Conservation (phyloP, 1,284 basidiomycete species). For the Ceratobasidium theobromae region DNA sequence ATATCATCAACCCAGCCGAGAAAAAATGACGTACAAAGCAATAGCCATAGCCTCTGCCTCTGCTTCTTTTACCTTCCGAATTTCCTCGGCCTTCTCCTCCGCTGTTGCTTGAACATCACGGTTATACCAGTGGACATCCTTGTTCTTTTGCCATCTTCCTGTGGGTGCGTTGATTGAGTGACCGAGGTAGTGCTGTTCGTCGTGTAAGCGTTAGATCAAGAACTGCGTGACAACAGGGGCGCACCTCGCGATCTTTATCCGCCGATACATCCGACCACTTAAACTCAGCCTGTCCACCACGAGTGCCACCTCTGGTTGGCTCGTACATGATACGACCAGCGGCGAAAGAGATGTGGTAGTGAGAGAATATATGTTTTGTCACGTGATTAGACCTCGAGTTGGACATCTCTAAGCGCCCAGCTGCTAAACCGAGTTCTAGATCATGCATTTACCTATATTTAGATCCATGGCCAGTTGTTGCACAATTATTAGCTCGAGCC, state of each 20-base stretch:
- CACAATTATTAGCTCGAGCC: too few species aligned
- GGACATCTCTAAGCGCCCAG: too few species aligned
- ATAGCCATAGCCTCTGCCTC: conserved; percentile 84
- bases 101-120: conserved; percentile 57
- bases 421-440: too few species aligned
- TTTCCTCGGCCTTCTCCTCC: conserved; percentile 63
- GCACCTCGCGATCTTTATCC: conserved; percentile 87
- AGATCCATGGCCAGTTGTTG: too few species aligned
- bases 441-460: too few species aligned
- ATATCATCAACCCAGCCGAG: background rate
- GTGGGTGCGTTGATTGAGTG: conserved; percentile 91
- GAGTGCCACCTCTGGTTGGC: conserved; percentile 78
- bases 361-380: too few species aligned
- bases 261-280: conserved; percentile 88
- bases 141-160: conserved; percentile 93
- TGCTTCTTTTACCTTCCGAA: conserved; percentile 75
- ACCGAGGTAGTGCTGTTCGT: conserved; percentile 77
- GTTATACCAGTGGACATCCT: conserved; percentile 91
- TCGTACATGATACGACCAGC: conserved; percentile 35
- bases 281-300: conserved; percentile 88
- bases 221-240: conserved; percentile 33
- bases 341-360: too few species aligned
- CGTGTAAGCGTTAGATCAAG: background rate
- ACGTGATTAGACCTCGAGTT: too few species aligned
- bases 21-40: conserved; percentile 60